Evolutionary conservation across 2,329 filamentous ascomycete genomes (phyloP).

Genomic region (Sporothrix mexicana): DNA sequence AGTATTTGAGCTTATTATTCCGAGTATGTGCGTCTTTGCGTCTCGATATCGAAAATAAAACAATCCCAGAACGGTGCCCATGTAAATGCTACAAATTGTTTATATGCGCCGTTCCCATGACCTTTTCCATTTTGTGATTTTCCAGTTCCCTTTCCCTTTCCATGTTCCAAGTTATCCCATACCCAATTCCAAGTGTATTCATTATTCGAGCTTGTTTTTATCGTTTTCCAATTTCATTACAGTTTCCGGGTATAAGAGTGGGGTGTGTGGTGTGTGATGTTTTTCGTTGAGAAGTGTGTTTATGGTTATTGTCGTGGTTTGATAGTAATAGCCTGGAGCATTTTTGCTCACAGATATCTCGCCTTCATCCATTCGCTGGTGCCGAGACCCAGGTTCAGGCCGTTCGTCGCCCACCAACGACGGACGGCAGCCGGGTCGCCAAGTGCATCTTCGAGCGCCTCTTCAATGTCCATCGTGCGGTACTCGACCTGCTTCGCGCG

Average conservation of each 20-base stretch:
- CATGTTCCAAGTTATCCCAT: not conserved
- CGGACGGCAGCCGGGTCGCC: slow-evolving; percentile 72
- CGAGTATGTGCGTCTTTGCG: too few species aligned
- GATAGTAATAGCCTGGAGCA: too few species aligned
- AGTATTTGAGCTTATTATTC: not conserved
- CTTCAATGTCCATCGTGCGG: slow-evolving; percentile 93
- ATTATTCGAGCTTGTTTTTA: slow-evolving; percentile 5
- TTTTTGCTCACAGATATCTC: slow-evolving; percentile 63
- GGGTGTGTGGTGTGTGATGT: not conserved
- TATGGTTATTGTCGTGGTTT: too few species aligned
- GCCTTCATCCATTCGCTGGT: slow-evolving; percentile 91
- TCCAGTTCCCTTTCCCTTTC: not conserved
- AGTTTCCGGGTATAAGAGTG: not conserved
- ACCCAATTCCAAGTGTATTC: not conserved
- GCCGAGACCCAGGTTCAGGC: slow-evolving; percentile 78
- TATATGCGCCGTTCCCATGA: slow-evolving; percentile 1
- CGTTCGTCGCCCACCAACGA: slow-evolving; percentile 87
- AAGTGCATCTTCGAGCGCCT: slow-evolving; percentile 87
- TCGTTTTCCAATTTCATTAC: not conserved
- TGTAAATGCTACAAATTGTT: slow-evolving; percentile 23
- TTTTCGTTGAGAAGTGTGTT: too few species aligned
- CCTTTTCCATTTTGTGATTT: not conserved
- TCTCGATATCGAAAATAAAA: not conserved
- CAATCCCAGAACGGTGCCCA: not conserved
- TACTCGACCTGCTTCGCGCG: slow-evolving; percentile 80